Evolutionary conservation across 331 rosid genomes (phyloP).

Genomic region (Quercus phellos): DNA sequence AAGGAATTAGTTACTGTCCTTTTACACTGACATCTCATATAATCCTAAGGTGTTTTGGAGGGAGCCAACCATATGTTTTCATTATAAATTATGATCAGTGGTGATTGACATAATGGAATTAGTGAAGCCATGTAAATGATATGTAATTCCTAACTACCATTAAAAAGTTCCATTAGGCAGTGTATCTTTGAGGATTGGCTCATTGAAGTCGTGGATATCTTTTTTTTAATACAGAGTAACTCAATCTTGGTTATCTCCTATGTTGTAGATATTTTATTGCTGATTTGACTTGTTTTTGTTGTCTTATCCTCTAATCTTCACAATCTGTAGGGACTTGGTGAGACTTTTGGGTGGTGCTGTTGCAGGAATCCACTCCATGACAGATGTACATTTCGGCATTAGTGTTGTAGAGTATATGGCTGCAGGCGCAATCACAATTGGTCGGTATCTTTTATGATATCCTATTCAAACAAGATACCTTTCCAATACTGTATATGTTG

Average conservation of each 20-base stretch:
- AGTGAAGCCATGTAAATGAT: neutral
- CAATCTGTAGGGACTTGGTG: slow-evolving; percentile 68
- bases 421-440: slow-evolving; percentile 92
- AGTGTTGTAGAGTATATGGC: slow-evolving; percentile 95
- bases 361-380: slow-evolving; percentile 94
- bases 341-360: slow-evolving; percentile 61
- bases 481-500: neutral
- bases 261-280: too few species aligned
- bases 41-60: neutral
- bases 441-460: slow-evolving; percentile 31
- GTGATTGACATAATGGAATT: neutral
- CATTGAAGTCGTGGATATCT: neutral
- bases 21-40: neutral
- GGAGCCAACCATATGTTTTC: too few species aligned
- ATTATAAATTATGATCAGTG: neutral
- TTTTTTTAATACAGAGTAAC: neutral
- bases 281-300: neutral
- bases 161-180: neutral
- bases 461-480: neutral
- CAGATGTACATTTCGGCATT: slow-evolving; percentile 93
- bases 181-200: neutral
- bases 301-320: slow-evolving; percentile 16
- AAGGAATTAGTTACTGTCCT: neutral
- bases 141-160: neutral
- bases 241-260: too few species aligned